Evolutionary conservation across 371 early-diverging fungal species (phyloP), one percentile per base, ranked within the genome.

Genomic region (Mortierella sp.): DNA sequence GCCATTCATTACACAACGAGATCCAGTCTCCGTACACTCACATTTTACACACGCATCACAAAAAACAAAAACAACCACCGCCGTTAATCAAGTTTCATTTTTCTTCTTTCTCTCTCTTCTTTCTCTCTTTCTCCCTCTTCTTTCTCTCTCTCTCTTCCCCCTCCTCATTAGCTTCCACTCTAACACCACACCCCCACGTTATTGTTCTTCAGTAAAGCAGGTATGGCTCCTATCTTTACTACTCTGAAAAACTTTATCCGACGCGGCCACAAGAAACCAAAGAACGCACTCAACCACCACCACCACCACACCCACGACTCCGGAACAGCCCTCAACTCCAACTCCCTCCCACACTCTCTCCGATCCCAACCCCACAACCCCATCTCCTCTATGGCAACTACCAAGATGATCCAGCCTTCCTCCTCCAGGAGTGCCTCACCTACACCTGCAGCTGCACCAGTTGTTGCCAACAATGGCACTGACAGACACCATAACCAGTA

Each of bases 211-310:
- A 60, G 27, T 11, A 14, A 46, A 46, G 14, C 48, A 44, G 48
- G 38, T 51, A 83, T 83, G 83, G 77, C 84, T 29, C 82, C 90
- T 43, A 76, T 90, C n/a, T 79, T 90, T 51, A 68, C 84, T 56
- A 83, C 88, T 51, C 72, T 90, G 58, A 90, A 90, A 68, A 89
- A 87, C 44, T 75, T 90, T 70, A 77, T 88, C 71, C 76, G 81
- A 38, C 76, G 70, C 72, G 80, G 83, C 38, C 75, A 77, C 32
- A 84, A 84, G 65, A 60, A 70, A 56, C 44, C n/a, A 51, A 24
- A 60, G 7, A n/a, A 24, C 46, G n/a, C 41, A 32, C 48, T 72
- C 75, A 29, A 54, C 72, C 18, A 38, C 41, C 38, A 54, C 72
- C 18, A 38, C 41, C 38, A n/a, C 58, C 72, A 63, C 32, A 58